These are phyloP conservation scores for Trichoderma asperelloides DNA, from an alignment of 495 filamentous ascomycete species.

Conservation along the genomic window DNA sequence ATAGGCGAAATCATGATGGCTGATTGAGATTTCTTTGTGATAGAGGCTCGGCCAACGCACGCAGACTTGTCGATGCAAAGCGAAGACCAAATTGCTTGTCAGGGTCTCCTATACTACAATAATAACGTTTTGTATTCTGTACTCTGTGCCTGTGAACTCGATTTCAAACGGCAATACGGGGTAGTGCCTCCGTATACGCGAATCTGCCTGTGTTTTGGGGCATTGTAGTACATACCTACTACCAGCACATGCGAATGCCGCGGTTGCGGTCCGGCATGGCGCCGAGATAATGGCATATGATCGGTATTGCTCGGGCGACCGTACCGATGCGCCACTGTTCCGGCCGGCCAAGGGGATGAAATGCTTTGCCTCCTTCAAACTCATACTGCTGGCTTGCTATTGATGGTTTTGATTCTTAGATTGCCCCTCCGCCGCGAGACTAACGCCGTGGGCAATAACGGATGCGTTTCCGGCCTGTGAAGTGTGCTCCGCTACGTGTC, in stretches of 20 bases:
- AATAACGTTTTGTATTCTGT: background rate
- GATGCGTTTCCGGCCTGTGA: background rate
- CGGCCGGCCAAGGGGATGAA: background rate
- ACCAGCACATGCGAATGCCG: too few species aligned
- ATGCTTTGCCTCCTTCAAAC: background rate
- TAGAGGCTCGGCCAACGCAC: background rate
- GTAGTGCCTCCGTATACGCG: background rate
- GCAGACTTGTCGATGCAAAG: background rate
- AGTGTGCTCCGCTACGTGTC: slow-evolving; percentile 5
- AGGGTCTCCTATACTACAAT: background rate
- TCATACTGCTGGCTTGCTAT: background rate
- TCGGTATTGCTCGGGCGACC: background rate
- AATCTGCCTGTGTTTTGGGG: background rate
- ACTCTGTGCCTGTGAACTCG: too few species aligned
- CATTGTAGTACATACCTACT: too few species aligned
- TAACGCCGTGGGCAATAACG: background rate
- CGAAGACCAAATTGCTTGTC: background rate
- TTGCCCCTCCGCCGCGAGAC: background rate
- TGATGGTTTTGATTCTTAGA: background rate
- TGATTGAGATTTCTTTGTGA: background rate
- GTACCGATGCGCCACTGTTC: background rate
- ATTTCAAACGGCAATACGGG: background rate
- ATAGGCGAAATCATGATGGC: background rate
- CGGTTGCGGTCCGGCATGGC: background rate
- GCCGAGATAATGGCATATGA: background rate